Conservation (phyloP, 31 red algal species). For the Odonthalia washingtoniensis region DNA sequence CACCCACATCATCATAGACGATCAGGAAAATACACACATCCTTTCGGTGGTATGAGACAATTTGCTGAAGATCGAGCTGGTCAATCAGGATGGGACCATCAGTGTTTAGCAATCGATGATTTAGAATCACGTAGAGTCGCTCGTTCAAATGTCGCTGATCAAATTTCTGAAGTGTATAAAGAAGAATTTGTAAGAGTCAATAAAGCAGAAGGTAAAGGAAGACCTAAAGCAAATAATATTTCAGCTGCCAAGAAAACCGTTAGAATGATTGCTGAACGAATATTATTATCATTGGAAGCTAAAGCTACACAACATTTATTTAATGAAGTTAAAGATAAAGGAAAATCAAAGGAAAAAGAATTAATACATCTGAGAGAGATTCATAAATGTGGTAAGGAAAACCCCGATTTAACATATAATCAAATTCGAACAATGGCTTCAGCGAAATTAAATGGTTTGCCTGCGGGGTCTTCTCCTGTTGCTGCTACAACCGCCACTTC, state of each 20-base stretch:
- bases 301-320: slow-evolving; percentile 55
- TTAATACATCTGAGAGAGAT: slow-evolving; percentile 55
- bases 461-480: slow-evolving; percentile 3
- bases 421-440: slow-evolving; percentile 64
- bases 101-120: slow-evolving; percentile 53
- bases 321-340: slow-evolving; percentile 61
- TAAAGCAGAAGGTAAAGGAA: slow-evolving; percentile 59
- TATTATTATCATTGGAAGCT: slow-evolving; percentile 70
- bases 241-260: slow-evolving; percentile 82
- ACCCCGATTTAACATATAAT: slow-evolving; percentile 70
- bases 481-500: background rate
- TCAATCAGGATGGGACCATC: slow-evolving; percentile 67
- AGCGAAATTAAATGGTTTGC: slow-evolving; percentile 27
- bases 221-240: slow-evolving; percentile 80
- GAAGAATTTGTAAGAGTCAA: slow-evolving; percentile 77
- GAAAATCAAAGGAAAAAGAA: slow-evolving; percentile 60
- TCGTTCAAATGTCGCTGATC: slow-evolving; percentile 64
- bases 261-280: slow-evolving; percentile 76
- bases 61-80: slow-evolving; percentile 77
- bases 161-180: slow-evolving; percentile 67
- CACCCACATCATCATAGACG: slow-evolving; percentile 32
- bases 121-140: slow-evolving; percentile 51
- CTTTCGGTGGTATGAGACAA: slow-evolving; percentile 72
- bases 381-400: slow-evolving; percentile 62
- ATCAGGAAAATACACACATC: slow-evolving; percentile 70